Base-by-base conservation (phyloP, 805 yeast genomes). In the Candida manassasensis region DNA sequence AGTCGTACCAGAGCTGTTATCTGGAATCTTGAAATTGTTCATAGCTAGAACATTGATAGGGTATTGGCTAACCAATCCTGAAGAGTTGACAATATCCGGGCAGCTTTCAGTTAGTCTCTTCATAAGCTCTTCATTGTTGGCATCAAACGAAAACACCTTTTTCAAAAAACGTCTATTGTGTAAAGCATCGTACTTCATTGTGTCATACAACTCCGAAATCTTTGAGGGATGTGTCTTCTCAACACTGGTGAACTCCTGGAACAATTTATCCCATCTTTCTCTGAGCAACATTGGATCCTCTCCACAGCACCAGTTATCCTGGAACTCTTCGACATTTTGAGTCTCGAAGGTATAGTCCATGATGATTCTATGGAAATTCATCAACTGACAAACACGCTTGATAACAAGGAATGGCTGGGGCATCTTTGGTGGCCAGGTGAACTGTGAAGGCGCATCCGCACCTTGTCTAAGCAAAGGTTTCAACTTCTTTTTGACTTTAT, bases 361-460 rank as follows among this genome's bases (percentile, higher is more conserved):
- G 35, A 93, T 77, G 47, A 71, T 75, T 26, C 79, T 79, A 56
- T 93, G 97, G 60, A 83, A 88, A 57, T 81, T 87, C 97, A 93
- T 90, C 51, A 93, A 69, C 50, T 88, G 96, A 27, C 93, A 95
- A 18, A 93, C 98, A 43, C 96, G 71, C 53, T 87, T 85, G 49
- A 94, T 85, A 11, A 93, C 98, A 32, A 81, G 77, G 53, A 87
- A 90, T 2, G 99, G 99, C 54, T 93, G 94, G 0, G 98, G 97
- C 85, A 93, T 88, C 55, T 87, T 87, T 13, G 93, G 85, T 1
- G 99, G 98, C 99, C 99, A 93, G 0, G 98, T 85, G 59, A 93
- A 93, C 53, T 93, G 96, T 0, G 94, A 84, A 12, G 98, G 97
- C 0, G 97, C 96, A 49, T 87, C 95, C 37, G 87, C 85, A 2